Evolutionary conservation across 2,329 filamentous ascomycete genomes (phyloP), one percentile per base, ranked within the genome.

Genomic region (Neurospora crassa): DNA sequence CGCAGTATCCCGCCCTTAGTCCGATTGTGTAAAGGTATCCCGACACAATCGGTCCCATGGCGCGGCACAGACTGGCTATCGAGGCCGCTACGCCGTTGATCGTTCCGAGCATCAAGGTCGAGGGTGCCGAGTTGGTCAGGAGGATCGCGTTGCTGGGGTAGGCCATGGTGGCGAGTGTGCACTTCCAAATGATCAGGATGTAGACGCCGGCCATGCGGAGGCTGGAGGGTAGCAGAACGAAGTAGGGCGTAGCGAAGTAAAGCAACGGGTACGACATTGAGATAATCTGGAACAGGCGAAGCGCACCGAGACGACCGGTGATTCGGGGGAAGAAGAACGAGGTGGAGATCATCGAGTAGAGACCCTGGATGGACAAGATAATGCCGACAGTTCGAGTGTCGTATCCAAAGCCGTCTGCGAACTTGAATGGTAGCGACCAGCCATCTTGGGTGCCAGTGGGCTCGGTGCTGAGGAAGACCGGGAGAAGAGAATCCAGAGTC

Each of bases 11-110:
- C 7, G 90, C 86, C 74, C 89, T 86, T 43, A 96, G 86, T 69
- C 96, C 96, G 69, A 91, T 84, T 5, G 93, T 88, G 81, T 97
- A 96, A 34, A 98, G 86, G 40, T 94, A 83, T 1, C 96, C 96
- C 3, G 94, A 96, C 3, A 97, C 83, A 0, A 93, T 94, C 2
- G 96, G 96, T 0, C 95, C 95, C 73, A 97, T 91, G 0, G 94
- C 94, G 70, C 96, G 89, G 79, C 91, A 94, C 67, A 97, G 83
- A 78, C 94, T 97, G 4, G 96, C 96, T 2, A 93, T 94, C 1
- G 94, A 97, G 40, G 94, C 94, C 0, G 94, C 94, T 14, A 94
- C 91, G 20, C 96, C 96, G 77, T 98, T 98, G 80, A 99, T 91
- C 0, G 92, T 94, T 2, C 96, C 96, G 1, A 98, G 88, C 1